Base-by-base conservation (phyloP, 2,329 filamentous ascomycete species). In the Aspergillus eucalypticola region DNA sequence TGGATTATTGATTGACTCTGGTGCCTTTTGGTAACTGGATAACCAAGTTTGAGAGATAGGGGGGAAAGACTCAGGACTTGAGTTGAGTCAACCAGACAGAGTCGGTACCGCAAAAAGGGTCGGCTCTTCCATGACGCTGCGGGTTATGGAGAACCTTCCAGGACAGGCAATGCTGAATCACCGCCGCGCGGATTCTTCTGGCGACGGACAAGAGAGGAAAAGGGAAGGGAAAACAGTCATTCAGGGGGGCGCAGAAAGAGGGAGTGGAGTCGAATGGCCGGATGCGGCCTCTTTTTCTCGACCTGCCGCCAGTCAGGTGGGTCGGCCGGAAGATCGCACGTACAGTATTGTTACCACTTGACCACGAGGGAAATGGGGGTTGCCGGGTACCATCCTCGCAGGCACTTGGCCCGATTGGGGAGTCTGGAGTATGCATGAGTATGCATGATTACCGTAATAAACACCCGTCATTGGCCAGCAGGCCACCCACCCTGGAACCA, bases 341-440 rank as follows among this genome's bases (percentile, higher is more conserved):
- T 56, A 29, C 19, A 23, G 56, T 63, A 61, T 60, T 46, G 54
- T 64, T 64, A 64, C 66, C 67, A 69, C 64, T 64, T 64, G 63
- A 64, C 66, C 67, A 69, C 66, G 60, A 67, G 69, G 63, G 27
- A 63, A 64, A 61, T 53, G 35, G 35, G 51, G 25, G 44, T 38
- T 44, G 32, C 23, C 17, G 55, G 21, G 27, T 15, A 29, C 50
- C 49, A 49, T 59, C 46, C 25, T 49, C 46, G 23, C 46, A 49
- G 46, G 46, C 23, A 17, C 46, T 29, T 49, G 46, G 46, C 23
- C 46, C 25, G 23, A 29, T 27, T 49, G 15, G n/a, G 46, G 46
- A 49, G 15, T 15, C 46, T 25, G 13, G 21, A 13, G 46, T 49
- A 49, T 49, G 52, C 41, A 44, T 19, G 49, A 13, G 46, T 49